A percentile compares a stretch with the other conserved stretches of the same genome.
These are phyloP conservation scores for Graphilbum fragrans DNA, from an alignment of 2,329 filamentous ascomycete genomes.

Conservation along the genomic window DNA sequence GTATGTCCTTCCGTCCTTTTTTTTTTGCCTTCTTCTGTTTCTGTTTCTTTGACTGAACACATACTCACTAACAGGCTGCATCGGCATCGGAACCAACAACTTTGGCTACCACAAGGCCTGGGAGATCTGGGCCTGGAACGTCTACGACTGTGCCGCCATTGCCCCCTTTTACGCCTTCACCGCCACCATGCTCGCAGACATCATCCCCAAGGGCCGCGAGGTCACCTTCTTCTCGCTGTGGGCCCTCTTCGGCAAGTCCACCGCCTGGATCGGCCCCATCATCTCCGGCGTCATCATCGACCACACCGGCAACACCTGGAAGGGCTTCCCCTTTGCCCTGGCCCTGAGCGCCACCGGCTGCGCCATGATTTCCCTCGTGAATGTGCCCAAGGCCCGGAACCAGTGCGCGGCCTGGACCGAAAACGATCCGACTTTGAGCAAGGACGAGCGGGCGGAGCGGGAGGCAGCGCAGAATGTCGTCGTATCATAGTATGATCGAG, in stretches of 20 bases:
- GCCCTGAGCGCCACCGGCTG: not conserved
- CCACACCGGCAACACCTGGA: slow-evolving; percentile 1
- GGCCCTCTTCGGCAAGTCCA: slow-evolving; percentile 1
- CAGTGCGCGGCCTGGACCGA: slow-evolving; percentile 1
- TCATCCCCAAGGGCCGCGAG: slow-evolving; percentile 1
- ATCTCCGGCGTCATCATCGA: slow-evolving; percentile 2
- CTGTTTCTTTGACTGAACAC: not conserved
- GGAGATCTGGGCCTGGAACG: slow-evolving; percentile 2
- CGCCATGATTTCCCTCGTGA: not conserved
- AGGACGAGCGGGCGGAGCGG: not conserved
- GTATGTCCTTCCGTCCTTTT: not conserved
- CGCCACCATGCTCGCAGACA: slow-evolving; percentile 1
- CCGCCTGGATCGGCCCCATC: slow-evolving; percentile 1
- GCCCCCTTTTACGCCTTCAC: slow-evolving; percentile 1
- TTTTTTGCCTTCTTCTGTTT: not conserved
- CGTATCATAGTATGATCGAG: too few species aligned
- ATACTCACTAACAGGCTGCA: not conserved
- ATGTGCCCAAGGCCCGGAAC: not conserved
- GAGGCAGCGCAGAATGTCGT: too few species aligned
- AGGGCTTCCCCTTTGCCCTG: not conserved
- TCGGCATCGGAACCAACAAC: slow-evolving; percentile 2
- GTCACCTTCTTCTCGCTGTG: slow-evolving; percentile 2
- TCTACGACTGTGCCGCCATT: slow-evolving; percentile 1
- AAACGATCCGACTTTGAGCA: slow-evolving; percentile 1
- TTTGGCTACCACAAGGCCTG: slow-evolving; percentile 2